Conservation (phyloP, 2,329 filamentous ascomycete genomes). For the Beauveria asiatica region DNA sequence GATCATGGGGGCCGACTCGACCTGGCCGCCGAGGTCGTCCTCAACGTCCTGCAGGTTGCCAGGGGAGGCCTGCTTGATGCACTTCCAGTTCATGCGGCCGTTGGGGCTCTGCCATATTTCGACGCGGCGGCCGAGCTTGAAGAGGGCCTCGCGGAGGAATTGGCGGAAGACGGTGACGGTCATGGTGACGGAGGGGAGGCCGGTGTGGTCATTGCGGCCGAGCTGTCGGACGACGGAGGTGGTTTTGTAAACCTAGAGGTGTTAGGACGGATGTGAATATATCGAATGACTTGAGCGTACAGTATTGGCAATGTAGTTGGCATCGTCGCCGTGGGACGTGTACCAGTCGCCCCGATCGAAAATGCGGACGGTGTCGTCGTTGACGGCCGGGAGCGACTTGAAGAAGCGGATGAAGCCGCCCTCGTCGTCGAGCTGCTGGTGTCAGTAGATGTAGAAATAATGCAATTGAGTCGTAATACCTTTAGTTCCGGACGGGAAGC, state of each 20-base stretch:
- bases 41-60: conserved; percentile 96
- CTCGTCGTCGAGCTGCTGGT: conserved; percentile 78
- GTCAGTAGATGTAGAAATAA: background rate
- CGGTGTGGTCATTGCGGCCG: conserved; percentile 73
- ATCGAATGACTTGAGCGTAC: conserved; percentile 31
- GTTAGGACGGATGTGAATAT: background rate
- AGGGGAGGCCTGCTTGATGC: conserved; percentile 84
- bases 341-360: conserved; percentile 96
- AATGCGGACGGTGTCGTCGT: conserved; percentile 72
- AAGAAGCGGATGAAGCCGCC: conserved; percentile 95
- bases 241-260: conserved; percentile 78
- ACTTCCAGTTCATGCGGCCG: conserved; percentile 83
- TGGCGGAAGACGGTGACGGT: conserved; percentile 91
- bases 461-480: conserved; percentile 30
- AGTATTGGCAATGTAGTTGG: conserved; percentile 71
- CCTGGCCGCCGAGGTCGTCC: conserved; percentile 79
- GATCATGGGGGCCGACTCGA: conserved; percentile 89
- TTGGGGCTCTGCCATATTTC: conserved; percentile 78
- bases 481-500: conserved; percentile 65
- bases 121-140: conserved; percentile 80
- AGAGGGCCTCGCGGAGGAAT: conserved; percentile 88
- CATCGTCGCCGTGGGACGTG: conserved; percentile 83
- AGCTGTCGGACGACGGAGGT: conserved; percentile 90
- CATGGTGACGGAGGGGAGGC: conserved; percentile 88
- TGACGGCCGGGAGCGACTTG: conserved; percentile 67